A percentile compares a stretch with the other conserved stretches of the same genome.
phyloP scores from a whole-genome alignment of 768 basidiomycete genomes.

The Chlorophyllum brunneum region DNA sequence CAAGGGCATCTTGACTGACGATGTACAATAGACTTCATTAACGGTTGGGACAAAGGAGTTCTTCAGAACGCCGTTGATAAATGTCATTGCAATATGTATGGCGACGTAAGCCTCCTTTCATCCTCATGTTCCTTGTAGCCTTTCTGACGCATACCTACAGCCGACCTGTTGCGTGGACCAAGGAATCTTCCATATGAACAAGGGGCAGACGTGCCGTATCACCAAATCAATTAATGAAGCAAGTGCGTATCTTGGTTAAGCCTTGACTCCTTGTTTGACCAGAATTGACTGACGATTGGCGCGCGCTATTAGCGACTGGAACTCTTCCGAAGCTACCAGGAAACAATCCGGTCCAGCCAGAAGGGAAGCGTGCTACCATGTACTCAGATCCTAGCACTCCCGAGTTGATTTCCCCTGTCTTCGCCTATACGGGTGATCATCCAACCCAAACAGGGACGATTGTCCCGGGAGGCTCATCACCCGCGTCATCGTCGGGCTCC shows the following conservation, averaged over 20 bases:
- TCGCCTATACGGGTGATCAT: constrained; percentile 39
- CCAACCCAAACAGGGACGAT: constrained; percentile 34
- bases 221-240: constrained; percentile 44
- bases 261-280: background rate
- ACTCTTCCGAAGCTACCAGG: constrained; percentile 45
- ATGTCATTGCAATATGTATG: constrained; percentile 43
- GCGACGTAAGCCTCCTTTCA: constrained; percentile 30
- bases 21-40: constrained; percentile 40
- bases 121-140: background rate
- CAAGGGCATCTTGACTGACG: background rate
- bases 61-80: constrained; percentile 52
- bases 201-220: constrained; percentile 39
- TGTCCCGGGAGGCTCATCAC: constrained; percentile 10
- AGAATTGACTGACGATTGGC: constrained; percentile 1
- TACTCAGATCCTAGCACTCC: constrained; percentile 34
- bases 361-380: constrained; percentile 29
- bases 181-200: constrained; percentile 40
- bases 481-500: constrained; percentile 8
- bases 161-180: constrained; percentile 41
- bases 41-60: constrained; percentile 58
- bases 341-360: constrained; percentile 47
- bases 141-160: constrained; percentile 17
- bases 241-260: constrained; percentile 28
- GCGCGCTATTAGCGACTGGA: constrained; percentile 35
- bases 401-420: constrained; percentile 38